Conservation (phyloP, 2,329 filamentous ascomycete genomes). For the Passalora sequoiae region DNA sequence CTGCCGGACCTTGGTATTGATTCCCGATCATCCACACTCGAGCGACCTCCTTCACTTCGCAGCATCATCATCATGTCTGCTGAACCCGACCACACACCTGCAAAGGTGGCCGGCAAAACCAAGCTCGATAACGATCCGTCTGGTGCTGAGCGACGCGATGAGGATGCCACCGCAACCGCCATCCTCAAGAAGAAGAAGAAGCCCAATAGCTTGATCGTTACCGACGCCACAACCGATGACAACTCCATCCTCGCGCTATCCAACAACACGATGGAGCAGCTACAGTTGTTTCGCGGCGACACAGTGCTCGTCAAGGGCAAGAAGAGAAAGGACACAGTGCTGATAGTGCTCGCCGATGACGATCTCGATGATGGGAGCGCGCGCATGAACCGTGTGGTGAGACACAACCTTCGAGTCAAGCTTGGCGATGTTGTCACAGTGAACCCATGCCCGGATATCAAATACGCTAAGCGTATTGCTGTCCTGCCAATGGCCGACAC, state of each 20-base stretch:
- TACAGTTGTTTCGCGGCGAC: constrained; percentile 97
- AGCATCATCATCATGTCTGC: constrained; percentile 42
- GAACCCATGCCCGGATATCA: constrained; percentile 97
- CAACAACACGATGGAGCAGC: constrained; percentile 96
- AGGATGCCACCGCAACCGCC: constrained; percentile 87
- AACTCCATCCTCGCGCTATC: constrained; percentile 98
- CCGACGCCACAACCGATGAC: constrained; percentile 97
- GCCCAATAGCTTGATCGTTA: constrained; percentile 98
- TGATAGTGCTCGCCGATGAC: constrained; percentile 96
- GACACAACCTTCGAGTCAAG: constrained; percentile 97
- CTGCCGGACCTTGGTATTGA: no score
- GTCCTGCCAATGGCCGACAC: constrained; percentile 98
- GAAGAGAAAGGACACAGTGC: constrained; percentile 98
- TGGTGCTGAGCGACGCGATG: constrained; percentile 49
- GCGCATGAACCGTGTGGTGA: constrained; percentile 95
- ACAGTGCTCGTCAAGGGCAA: constrained; percentile 98
- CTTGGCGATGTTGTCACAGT: constrained; percentile 97
- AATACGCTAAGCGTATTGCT: constrained; percentile 99
- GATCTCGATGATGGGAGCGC: constrained; percentile 96
- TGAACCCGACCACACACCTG: constrained; percentile 43
- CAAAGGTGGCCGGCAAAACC: constrained; percentile 41
- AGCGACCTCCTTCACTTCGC: not conserved
- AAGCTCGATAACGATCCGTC: constrained; percentile 38
- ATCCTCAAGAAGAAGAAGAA: constrained; percentile 99
- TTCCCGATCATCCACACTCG: no score